These are phyloP conservation scores for Mucor saturninus DNA, from an alignment of 371 early-diverging fungal genomes.

Conservation along the genomic window DNA sequence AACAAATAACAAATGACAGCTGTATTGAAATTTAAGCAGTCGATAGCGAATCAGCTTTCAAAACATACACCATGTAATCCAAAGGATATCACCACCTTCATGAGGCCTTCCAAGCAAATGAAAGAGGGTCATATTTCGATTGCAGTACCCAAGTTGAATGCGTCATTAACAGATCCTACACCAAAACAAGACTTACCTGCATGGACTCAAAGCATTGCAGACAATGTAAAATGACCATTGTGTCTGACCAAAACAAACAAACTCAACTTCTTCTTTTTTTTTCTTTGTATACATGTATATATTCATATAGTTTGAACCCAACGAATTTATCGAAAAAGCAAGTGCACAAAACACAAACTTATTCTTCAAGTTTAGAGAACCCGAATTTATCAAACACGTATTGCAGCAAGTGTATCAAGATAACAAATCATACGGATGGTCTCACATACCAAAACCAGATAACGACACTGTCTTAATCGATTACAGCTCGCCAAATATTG, in stretches of 20 bases:
- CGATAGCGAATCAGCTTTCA: slow-evolving; percentile 45
- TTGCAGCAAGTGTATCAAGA: slow-evolving; percentile 52
- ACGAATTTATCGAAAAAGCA: slow-evolving; percentile 43
- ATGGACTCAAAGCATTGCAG: slow-evolving; percentile 53
- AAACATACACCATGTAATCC: slow-evolving; percentile 19
- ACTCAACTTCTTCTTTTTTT: no score
- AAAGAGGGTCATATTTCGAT: slow-evolving; percentile 35
- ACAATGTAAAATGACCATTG: slow-evolving; percentile 37
- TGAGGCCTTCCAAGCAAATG: slow-evolving; percentile 24
- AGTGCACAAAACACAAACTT: slow-evolving; percentile 9
- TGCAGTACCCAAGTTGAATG: slow-evolving; percentile 31
- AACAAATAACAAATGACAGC: slow-evolving; percentile 16
- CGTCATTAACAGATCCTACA: slow-evolving; percentile 7
- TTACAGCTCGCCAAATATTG: slow-evolving; percentile 99
- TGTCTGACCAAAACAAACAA: no score
- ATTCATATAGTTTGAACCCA: slow-evolving; percentile 47
- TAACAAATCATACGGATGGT: slow-evolving; percentile 37
- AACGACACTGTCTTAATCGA: slow-evolving; percentile 83
- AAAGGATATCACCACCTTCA: slow-evolving; percentile 15
- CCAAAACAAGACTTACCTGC: slow-evolving; percentile 61
- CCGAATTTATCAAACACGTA: slow-evolving; percentile 40
- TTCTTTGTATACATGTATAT: no score
- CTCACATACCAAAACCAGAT: slow-evolving; percentile 15
- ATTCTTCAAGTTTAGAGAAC: slow-evolving; percentile 19
- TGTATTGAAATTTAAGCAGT: slow-evolving; percentile 42